phyloP scores from a whole-genome alignment of 2,329 filamentous ascomycete genomes.

The Trichoderma citrinoviride region DNA sequence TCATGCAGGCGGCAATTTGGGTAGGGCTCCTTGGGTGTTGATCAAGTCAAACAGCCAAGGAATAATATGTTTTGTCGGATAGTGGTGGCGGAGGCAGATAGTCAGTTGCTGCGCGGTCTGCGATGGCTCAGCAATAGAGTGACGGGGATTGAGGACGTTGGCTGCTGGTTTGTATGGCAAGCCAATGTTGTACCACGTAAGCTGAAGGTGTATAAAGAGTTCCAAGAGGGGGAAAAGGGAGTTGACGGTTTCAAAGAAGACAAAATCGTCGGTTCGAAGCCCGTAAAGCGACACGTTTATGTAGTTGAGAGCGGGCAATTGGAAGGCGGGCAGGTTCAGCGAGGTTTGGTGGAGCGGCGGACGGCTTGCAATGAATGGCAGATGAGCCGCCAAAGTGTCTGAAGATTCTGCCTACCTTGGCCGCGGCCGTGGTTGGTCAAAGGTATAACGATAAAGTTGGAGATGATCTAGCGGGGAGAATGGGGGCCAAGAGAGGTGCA shows the following conservation, averaged over 20 bases:
- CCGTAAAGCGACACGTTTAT: slow-evolving; percentile 30
- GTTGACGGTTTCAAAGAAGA: background rate
- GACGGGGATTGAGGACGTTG: too few species aligned
- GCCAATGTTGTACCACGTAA: too few species aligned
- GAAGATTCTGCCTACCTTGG: slow-evolving; percentile 31
- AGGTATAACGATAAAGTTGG: slow-evolving; percentile 16
- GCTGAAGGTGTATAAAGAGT: background rate
- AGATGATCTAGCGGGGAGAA: slow-evolving; percentile 21
- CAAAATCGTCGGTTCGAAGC: slow-evolving; percentile 24
- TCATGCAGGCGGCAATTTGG: slow-evolving; percentile 25
- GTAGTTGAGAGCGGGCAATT: slow-evolving; percentile 24
- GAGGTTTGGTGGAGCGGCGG: slow-evolving; percentile 16
- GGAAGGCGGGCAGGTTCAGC: slow-evolving; percentile 21
- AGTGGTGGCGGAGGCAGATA: background rate
- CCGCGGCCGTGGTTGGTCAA: slow-evolving; percentile 30
- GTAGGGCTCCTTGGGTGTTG: slow-evolving; percentile 16
- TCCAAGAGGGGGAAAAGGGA: background rate
- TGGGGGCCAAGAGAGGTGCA: slow-evolving; percentile 11
- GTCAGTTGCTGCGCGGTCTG: background rate
- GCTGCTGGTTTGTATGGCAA: too few species aligned
- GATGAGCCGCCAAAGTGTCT: slow-evolving; percentile 23
- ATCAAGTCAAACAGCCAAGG: background rate
- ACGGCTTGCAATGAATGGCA: slow-evolving; percentile 27
- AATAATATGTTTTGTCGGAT: background rate
- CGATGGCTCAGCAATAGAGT: too few species aligned